Conservation (phyloP, 192 early-diverging fungal species). For the Coemansia sp. region DNA sequence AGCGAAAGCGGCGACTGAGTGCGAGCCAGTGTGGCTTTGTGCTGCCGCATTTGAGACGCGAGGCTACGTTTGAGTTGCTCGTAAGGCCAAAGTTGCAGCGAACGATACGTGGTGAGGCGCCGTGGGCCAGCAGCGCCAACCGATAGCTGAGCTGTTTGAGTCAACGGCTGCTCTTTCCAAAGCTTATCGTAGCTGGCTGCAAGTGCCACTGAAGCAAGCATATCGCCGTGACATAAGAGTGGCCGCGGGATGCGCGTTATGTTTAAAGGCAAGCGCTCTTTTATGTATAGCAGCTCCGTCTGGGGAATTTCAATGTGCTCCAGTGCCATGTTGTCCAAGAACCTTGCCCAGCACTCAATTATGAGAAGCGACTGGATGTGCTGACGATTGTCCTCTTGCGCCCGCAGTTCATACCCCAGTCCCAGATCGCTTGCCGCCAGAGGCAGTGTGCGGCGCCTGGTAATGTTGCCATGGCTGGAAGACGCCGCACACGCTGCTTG, state of each 20-base stretch:
- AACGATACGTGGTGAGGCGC: slow-evolving; percentile 10
- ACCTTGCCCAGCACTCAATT: slow-evolving; percentile 47
- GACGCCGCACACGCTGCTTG: background rate
- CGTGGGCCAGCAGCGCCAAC: background rate
- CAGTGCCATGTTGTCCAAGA: slow-evolving; percentile 18
- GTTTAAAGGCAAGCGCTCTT: slow-evolving; percentile 42
- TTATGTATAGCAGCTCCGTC: slow-evolving; percentile 31
- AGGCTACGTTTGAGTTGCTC: slow-evolving; percentile 29
- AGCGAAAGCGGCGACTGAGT: slow-evolving; percentile 15
- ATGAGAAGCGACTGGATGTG: slow-evolving; percentile 46
- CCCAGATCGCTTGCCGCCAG: background rate
- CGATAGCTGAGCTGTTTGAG: background rate
- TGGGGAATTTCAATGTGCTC: slow-evolving; percentile 33
- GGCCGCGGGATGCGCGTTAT: slow-evolving; percentile 36
- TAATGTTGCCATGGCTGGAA: background rate
- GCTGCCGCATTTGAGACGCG: slow-evolving; percentile 16
- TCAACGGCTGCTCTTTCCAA: background rate
- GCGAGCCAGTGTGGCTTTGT: background rate
- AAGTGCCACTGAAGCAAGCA: slow-evolving; percentile 23
- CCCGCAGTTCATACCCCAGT: background rate
- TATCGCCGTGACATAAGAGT: slow-evolving; percentile 35
- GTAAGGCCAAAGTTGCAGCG: slow-evolving; percentile 23
- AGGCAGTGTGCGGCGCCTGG: slow-evolving; percentile 24
- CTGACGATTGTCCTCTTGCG: slow-evolving; percentile 24
- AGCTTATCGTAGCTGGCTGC: background rate